Base-by-base conservation (phyloP, 2,329 filamentous ascomycete species). In the Ciborinia camelliae region DNA sequence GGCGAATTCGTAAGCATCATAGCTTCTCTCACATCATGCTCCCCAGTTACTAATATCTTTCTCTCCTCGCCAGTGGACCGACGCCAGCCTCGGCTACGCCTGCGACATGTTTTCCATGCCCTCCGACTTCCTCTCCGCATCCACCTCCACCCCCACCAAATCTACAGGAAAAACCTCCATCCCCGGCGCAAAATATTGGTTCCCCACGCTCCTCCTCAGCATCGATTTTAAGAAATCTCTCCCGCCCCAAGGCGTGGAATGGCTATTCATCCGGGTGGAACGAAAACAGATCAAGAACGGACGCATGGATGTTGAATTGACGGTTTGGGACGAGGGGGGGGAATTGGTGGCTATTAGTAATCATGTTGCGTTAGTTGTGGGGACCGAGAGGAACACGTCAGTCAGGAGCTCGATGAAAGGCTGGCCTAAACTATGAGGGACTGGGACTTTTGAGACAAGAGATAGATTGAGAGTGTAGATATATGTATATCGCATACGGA, bases 151-250 rank as follows among this genome's bases (percentile, higher is more conserved):
- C 32, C 23, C 18, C 9, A 1, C 20, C 15, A 90, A 30, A 76
- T 90, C 18, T 86, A 91, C 43, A n/a, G 39, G 39, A 74, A 30
- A 52, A 28, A 1, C 7, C 20, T 2, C 14, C n/a, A 43, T 9
- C 35, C 28, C 45, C 8, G 2, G 18, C 50, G 73, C 72, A 45
- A 76, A 76, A n/a, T 72, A 69, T 62, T 76, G 74, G 74, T 75
- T 75, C 60, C 74, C 74, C 7, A 96, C 91, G 0, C 76, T 96
- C 1, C 78, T 87, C 23, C 77, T 95, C 73, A 92, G 90, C 73
- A 72, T 96, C 28, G 91, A 96, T 68, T 79, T 92, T 47, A 95
- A 94, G 79, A 90, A 89, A 74, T 75, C 81, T 8, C 74, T 96
- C 52, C 90, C 90, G 0, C 77, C 78, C 4, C 83, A 84, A 50